A percentile compares a stretch with the other conserved stretches of the same genome.
Conservation (phyloP, 1,139 yeast genomes). For the Pichia inconspicua region DNA sequence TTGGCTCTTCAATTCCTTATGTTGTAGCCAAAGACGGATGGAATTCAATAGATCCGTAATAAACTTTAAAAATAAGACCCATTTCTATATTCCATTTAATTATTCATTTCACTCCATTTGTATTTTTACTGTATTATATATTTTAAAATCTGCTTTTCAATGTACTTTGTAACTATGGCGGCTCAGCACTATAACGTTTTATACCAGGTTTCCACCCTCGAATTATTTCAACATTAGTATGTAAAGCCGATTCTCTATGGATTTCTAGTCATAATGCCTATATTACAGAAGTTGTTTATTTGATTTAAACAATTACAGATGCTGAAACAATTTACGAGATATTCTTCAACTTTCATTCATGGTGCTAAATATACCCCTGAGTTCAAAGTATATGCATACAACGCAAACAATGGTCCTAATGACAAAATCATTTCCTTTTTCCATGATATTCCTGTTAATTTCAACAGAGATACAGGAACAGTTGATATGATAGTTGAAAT, state of each 20-base stretch:
- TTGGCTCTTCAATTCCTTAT: slow-evolving; percentile 29
- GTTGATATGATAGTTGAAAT: slow-evolving; percentile 90
- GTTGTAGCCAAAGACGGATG: slow-evolving; percentile 26
- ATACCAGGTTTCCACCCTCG: too few species aligned
- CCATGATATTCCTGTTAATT: slow-evolving; percentile 82
- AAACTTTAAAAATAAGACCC: too few species aligned
- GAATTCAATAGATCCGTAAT: slow-evolving; percentile 18
- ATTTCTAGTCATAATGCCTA: too few species aligned
- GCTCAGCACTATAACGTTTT: too few species aligned
- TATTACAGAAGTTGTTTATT: too few species aligned
- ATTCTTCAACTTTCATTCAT: slow-evolving; percentile 25
- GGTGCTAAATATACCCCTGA: slow-evolving; percentile 38
- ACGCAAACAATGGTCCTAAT: slow-evolving; percentile 32
- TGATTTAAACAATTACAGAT: background rate
- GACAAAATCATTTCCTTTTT: slow-evolving; percentile 61
- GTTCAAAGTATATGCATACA: slow-evolving; percentile 36
- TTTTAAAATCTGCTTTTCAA: background rate
- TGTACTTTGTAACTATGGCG: background rate
- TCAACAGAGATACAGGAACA: slow-evolving; percentile 54
- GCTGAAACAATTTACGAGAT: slow-evolving; percentile 4
- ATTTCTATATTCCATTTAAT: background rate
- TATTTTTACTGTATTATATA: background rate
- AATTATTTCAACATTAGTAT: too few species aligned
- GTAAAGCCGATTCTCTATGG: too few species aligned
- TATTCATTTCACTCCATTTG: background rate